These are phyloP conservation scores for Trypethelium eluteriae DNA, from an alignment of 495 filamentous ascomycete genomes.

Conservation along the genomic window DNA sequence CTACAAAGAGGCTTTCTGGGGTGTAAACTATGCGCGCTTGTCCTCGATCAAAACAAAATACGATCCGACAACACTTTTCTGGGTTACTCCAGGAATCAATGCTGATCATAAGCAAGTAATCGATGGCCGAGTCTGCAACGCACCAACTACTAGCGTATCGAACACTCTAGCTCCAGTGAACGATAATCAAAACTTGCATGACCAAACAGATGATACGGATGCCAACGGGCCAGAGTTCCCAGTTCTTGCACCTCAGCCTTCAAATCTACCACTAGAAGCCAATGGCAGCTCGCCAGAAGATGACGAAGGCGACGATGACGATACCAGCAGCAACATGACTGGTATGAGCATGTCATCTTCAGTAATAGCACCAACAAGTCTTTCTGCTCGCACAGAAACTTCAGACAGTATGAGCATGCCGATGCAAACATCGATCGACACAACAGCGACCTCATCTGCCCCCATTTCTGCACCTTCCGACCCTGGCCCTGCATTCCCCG, in stretches of 20 bases:
- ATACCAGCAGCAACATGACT: background rate
- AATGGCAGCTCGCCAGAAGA: background rate
- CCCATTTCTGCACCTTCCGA: background rate
- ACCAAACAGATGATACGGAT: slow-evolving; percentile 1
- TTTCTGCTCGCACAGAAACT: background rate
- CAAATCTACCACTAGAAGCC: background rate
- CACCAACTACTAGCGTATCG: background rate
- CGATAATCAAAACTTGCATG: background rate
- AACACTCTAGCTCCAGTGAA: background rate
- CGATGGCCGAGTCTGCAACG: background rate
- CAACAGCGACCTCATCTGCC: background rate
- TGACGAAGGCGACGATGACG: background rate
- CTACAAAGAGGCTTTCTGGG: background rate
- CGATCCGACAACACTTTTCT: background rate
- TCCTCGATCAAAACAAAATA: background rate
- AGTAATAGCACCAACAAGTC: background rate
- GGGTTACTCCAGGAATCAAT: background rate
- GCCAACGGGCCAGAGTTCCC: background rate
- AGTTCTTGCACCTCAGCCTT: background rate
- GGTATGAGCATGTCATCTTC: background rate
- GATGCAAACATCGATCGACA: background rate
- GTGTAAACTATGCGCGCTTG: background rate
- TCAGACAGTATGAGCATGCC: background rate
- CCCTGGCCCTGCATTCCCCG: background rate
- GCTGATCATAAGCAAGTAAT: background rate